A percentile compares a stretch with the other conserved stretches of the same genome.
These are phyloP conservation scores for Erysimum cheiranthoides DNA, from an alignment of 345 rosid genomes.

Conservation along the genomic window DNA sequence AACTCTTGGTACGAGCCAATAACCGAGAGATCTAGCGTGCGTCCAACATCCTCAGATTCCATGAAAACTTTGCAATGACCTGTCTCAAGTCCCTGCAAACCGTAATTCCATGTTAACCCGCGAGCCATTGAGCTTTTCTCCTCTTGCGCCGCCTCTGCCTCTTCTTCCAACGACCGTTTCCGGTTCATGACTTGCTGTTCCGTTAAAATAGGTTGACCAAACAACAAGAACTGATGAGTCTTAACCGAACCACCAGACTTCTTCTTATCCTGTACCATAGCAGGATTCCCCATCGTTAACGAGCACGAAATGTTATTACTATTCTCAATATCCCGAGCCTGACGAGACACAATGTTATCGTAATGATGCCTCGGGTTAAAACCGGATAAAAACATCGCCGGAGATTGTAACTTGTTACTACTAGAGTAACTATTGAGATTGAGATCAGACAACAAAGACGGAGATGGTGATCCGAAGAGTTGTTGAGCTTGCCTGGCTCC, in stretches of 20 bases:
- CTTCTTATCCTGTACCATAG: slow-evolving; percentile 53
- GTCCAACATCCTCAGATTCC: slow-evolving; percentile 90
- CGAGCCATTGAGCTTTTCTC: slow-evolving; percentile 46
- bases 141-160: slow-evolving; percentile 36
- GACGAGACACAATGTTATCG: slow-evolving; percentile 46
- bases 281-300: slow-evolving; percentile 72
- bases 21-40: slow-evolving; percentile 80
- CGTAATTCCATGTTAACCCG: slow-evolving; percentile 58
- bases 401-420: slow-evolving; percentile 66
- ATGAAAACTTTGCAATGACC: slow-evolving; percentile 94
- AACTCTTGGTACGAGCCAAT: slow-evolving; percentile 82
- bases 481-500: slow-evolving; percentile 99
- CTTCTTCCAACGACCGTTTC: slow-evolving; percentile 46
- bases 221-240: slow-evolving; percentile 77
- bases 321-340: slow-evolving; percentile 38
- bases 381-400: slow-evolving; percentile 62
- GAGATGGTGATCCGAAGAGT: slow-evolving; percentile 61
- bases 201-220: slow-evolving; percentile 82
- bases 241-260: slow-evolving; percentile 59
- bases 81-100: slow-evolving; percentile 53
- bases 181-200: slow-evolving; percentile 54
- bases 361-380: slow-evolving; percentile 57
- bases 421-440: slow-evolving; percentile 51
- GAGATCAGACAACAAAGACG: slow-evolving; percentile 66
- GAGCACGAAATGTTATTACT: slow-evolving; percentile 71